Base-by-base conservation (phyloP, 192 early-diverging fungal species). In the Coemansia sp. region DNA sequence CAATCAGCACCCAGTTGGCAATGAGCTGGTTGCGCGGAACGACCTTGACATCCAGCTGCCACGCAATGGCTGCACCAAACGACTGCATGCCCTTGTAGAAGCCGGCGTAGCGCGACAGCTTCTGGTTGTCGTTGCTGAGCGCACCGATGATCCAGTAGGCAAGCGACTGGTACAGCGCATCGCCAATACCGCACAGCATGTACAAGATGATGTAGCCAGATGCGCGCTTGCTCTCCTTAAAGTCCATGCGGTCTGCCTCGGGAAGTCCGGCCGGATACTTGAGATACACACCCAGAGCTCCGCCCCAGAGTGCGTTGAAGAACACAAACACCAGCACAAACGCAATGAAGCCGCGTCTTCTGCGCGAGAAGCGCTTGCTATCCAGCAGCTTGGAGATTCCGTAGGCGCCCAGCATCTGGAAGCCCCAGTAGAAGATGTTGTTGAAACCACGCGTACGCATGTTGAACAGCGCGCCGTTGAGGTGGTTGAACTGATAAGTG, bases 1-100 rank as follows among this genome's bases (percentile, higher is more conserved):
- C 78, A 10, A 89, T 73, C n/a, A 89, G 71, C 7, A 77, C 65
- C 88, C 88, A 89, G 68, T 87, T 87, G 46, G 80, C 77, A 49
- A 89, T 77, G 3, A 87, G 73, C 69, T 86, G 78, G 67, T 74
- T 72, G 68, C 84, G 68, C 45, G 63, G 72, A 15, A 72, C 36
- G 43, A 78, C 74, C 40, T 76, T 66, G 48, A 78, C 79, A 52
- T 90, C 88, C 56, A 91, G 80, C 71, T 90, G 88, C 87, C 90
- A 89, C 4, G 88, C 83, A 41, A 93, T 84, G 60, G 89, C 91
- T 56, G 77, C 86, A n/a, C 87, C 90, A 61, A 88, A 85, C 65
- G 88, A 91, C 85, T 95, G 94, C 61, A 93, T 89, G 60, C 89
- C 90, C 87, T 96, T 96, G 89, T 96, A 96, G 85, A 91, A 94